A percentile compares a stretch with the other conserved stretches of the same genome.
These are phyloP conservation scores for Persicaria maculosa DNA, from an alignment of 148 eudicot genomes.

Conservation along the genomic window DNA sequence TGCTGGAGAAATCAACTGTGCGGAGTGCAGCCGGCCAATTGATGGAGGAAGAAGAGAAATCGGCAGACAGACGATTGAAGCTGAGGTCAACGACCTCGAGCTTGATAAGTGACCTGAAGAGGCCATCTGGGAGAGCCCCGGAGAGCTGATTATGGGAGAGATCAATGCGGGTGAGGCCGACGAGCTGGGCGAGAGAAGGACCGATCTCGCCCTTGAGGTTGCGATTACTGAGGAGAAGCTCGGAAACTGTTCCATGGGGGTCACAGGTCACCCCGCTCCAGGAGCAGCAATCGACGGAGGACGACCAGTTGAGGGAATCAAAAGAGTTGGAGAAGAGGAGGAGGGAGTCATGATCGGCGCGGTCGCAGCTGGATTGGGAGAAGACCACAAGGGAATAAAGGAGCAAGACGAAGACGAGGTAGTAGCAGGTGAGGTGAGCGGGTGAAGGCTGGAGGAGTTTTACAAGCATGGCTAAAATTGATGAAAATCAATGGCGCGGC, in stretches of 20 bases:
- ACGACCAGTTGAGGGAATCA: constrained; percentile 37
- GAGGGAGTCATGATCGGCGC: constrained; percentile 42
- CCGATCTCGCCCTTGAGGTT: constrained; percentile 43
- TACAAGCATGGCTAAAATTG: too few species aligned
- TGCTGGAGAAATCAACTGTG: constrained; percentile 28
- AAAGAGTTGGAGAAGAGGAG: constrained; percentile 29
- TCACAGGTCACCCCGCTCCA: constrained; percentile 75
- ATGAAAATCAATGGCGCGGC: too few species aligned
- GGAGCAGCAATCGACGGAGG: constrained; percentile 51
- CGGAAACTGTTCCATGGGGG: constrained; percentile 26
- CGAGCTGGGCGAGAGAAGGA: constrained; percentile 36
- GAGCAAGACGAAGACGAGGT: too few species aligned
- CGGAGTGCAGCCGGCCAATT: background rate
- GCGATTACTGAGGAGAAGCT: constrained; percentile 37
- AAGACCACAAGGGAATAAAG: too few species aligned
- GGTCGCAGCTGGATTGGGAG: constrained; percentile 24
- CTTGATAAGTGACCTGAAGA: constrained; percentile 39
- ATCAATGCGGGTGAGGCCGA: constrained; percentile 42
- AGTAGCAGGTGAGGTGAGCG: too few species aligned
- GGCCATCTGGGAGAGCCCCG: constrained; percentile 46
- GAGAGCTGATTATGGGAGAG: constrained; percentile 54
- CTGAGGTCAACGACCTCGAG: constrained; percentile 58
- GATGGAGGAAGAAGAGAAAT: constrained; percentile 19
- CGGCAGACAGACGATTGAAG: constrained; percentile 43
- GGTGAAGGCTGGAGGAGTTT: too few species aligned